Percentiles rank a stretch among this genome's conserved stretches.
These are phyloP conservation scores for Saitozyma podzolica DNA, from an alignment of 768 basidiomycete species.

Conservation along the genomic window DNA sequence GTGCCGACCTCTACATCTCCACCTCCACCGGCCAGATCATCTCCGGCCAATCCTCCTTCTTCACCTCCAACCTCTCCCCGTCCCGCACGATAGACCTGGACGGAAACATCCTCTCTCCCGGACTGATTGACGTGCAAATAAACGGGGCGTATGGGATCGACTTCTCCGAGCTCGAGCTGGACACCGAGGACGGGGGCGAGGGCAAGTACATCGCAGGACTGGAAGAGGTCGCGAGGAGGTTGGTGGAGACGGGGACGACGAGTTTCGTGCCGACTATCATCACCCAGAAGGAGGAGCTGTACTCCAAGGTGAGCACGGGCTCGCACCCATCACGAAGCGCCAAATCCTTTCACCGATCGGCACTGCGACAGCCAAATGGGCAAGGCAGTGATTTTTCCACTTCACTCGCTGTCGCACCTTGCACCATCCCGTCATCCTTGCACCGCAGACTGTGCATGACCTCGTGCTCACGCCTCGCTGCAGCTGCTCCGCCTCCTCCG, in stretches of 20 bases:
- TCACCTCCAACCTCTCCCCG: slow-evolving; percentile 6
- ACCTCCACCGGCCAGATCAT: slow-evolving; percentile 68
- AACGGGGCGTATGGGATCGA: slow-evolving; percentile 67
- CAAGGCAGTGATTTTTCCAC: slow-evolving; percentile 58
- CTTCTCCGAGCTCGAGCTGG: slow-evolving; percentile 35
- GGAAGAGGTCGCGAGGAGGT: slow-evolving; percentile 68
- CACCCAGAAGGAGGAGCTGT: slow-evolving; percentile 20
- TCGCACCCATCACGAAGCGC: slow-evolving; percentile 24
- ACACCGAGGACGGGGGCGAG: slow-evolving; percentile 17
- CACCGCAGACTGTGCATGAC: not conserved
- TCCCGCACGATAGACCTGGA: slow-evolving; percentile 61
- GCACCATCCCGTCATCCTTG: no score
- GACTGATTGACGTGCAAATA: slow-evolving; percentile 82
- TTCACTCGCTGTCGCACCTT: slow-evolving; percentile 54
- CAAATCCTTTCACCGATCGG: no score
- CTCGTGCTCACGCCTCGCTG: slow-evolving; percentile 56
- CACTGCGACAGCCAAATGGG: slow-evolving; percentile 42
- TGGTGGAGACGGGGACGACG: slow-evolving; percentile 84
- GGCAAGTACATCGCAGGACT: slow-evolving; percentile 65
- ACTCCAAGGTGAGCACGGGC: slow-evolving; percentile 18
- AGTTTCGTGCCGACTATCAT: slow-evolving; percentile 61
- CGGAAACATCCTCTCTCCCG: slow-evolving; percentile 82
- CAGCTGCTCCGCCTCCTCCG: slow-evolving; percentile 67
- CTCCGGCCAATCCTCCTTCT: slow-evolving; percentile 27
- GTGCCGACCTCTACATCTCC: slow-evolving; percentile 29